phyloP scores from a whole-genome alignment of 2,329 filamentous ascomycete genomes.

The Trichoderma sp. region DNA sequence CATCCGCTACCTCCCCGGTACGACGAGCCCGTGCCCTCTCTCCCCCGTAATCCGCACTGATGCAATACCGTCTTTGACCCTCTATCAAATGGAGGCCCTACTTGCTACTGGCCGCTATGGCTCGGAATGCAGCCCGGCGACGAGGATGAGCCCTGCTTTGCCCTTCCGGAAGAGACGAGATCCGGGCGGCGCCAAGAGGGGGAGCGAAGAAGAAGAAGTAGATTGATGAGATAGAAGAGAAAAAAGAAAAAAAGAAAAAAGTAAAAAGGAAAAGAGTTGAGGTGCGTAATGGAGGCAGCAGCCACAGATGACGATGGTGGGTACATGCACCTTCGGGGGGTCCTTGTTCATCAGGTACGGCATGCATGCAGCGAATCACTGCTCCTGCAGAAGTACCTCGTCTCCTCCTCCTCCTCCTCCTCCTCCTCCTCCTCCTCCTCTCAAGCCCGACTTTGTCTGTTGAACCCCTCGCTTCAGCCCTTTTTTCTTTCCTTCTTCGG shows the following conservation, averaged over 20 bases:
- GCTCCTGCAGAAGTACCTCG: too few species aligned
- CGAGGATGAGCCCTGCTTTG: not conserved
- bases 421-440: too few species aligned
- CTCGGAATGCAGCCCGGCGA: conserved; percentile 13
- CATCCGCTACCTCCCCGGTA: not conserved
- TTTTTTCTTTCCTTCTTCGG: not conserved
- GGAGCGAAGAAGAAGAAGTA: too few species aligned
- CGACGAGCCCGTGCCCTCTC: not conserved
- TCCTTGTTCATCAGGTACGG: too few species aligned
- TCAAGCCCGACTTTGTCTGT: not conserved
- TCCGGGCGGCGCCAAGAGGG: conserved; percentile 4
- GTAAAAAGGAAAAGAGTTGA: not conserved
- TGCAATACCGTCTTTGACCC: conserved; percentile 6
- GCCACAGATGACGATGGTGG: conserved; percentile 22
- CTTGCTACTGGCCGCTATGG: too few species aligned
- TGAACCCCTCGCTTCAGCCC: conserved; percentile 2
- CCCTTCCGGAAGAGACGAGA: conserved; percentile 12
- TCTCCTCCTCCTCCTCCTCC: too few species aligned
- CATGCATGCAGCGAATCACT: too few species aligned
- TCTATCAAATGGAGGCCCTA: not conserved
- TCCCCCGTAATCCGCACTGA: conserved; percentile 13
- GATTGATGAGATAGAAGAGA: too few species aligned
- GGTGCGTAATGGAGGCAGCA: conserved; percentile 10
- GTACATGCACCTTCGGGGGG: not conserved
- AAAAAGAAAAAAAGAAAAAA: not conserved